Conservation (phyloP, 208 protist genomes). For the Trypanosomatidae sp. region DNA sequence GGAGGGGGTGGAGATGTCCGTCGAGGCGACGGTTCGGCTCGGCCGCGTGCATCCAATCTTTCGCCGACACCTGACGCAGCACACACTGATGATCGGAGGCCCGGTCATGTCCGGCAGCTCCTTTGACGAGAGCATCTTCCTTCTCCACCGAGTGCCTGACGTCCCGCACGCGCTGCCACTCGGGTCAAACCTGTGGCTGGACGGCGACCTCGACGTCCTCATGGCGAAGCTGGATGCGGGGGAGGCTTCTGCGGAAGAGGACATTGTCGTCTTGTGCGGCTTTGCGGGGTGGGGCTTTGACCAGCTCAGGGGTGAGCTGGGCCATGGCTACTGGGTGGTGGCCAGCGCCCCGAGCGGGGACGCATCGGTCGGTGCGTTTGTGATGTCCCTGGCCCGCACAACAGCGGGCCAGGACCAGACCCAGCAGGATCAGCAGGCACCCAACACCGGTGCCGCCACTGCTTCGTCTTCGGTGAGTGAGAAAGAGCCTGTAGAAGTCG, state of each 20-base stretch:
- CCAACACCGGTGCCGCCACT: neutral
- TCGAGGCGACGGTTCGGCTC: conserved; percentile 46
- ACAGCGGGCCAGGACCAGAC: conserved; percentile 15
- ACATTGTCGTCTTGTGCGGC: conserved; percentile 78
- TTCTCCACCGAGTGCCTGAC: conserved; percentile 70
- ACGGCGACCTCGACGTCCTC: conserved; percentile 71
- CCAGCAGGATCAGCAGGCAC: neutral
- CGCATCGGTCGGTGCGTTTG: conserved; percentile 40
- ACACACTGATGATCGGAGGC: conserved; percentile 81
- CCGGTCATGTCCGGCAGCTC: conserved; percentile 62
- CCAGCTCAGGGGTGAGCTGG: conserved; percentile 77
- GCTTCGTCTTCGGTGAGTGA: conserved; percentile 3
- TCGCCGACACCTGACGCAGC: conserved; percentile 49
- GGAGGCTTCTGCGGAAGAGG: conserved; percentile 46
- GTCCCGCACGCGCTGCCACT: conserved; percentile 65
- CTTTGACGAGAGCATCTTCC: conserved; percentile 68
- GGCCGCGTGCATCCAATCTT: conserved; percentile 67
- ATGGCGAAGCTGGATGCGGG: conserved; percentile 55
- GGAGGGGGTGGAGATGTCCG: conserved; percentile 44
- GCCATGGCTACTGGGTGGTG: conserved; percentile 71
- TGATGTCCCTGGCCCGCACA: conserved; percentile 49
- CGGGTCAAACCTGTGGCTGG: conserved; percentile 58
- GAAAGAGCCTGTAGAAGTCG: neutral
- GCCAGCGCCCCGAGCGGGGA: conserved; percentile 31
- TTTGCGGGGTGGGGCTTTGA: conserved; percentile 75